Evolutionary conservation across 2,329 filamentous ascomycete species (phyloP).

Genomic region (Karstenula rhodostoma): DNA sequence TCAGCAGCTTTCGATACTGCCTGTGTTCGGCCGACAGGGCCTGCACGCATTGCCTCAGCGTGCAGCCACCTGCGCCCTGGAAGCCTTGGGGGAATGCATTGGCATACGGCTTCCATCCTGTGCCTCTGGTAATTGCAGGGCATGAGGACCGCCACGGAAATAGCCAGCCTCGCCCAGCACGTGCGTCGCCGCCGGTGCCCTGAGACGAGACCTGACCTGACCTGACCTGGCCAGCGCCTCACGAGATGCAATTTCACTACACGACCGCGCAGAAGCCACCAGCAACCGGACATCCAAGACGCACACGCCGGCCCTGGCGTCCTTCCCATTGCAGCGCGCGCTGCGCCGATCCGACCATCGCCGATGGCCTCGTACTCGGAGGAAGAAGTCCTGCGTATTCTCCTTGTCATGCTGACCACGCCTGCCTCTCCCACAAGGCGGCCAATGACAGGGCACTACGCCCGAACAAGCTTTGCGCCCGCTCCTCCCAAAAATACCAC

Average conservation of each 20-base stretch:
- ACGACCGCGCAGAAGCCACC: conserved; percentile 4
- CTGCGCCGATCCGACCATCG: conserved; percentile 8
- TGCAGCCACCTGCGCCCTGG: conserved; percentile 4
- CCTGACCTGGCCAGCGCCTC: conserved; percentile 1
- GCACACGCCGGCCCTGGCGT: not conserved
- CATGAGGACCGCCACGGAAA: conserved; percentile 10
- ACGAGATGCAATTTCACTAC: conserved; percentile 2
- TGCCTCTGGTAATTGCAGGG: conserved; percentile 14
- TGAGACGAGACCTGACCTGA: not conserved
- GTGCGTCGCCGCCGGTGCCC: conserved; percentile 6
- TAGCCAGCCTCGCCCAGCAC: conserved; percentile 3
- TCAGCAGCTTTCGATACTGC: conserved; percentile 14
- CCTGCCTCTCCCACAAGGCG: conserved; percentile 10
- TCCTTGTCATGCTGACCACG: conserved; percentile 1
- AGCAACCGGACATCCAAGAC: not conserved
- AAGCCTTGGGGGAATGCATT: not conserved
- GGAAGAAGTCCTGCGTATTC: conserved; percentile 7
- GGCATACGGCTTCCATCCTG: not conserved
- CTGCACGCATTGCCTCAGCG: not conserved
- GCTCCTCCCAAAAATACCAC: conserved; percentile 6
- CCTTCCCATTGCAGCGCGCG: not conserved
- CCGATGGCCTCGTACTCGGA: not conserved
- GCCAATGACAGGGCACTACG: not conserved
- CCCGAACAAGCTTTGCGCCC: conserved; percentile 10
- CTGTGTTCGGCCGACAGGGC: not conserved